Evolutionary conservation across 1,284 basidiomycete genomes (phyloP).

Genomic region (Phellinidium pouzarii): DNA sequence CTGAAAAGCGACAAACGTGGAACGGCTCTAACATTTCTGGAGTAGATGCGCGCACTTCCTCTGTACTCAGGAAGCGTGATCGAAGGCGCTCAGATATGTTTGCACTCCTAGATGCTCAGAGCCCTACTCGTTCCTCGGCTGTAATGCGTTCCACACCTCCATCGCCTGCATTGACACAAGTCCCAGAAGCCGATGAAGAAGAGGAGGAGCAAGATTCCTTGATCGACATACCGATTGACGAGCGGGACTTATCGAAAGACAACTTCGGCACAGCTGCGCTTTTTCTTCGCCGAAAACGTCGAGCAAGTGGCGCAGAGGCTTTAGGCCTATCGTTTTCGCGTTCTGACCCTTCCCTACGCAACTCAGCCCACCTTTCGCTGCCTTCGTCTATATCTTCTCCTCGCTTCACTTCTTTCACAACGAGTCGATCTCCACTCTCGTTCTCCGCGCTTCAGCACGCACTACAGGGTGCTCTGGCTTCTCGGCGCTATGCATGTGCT

Average conservation of each 20-base stretch:
- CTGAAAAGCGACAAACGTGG: slow-evolving; percentile 66
- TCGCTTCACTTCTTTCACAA: slow-evolving; percentile 53
- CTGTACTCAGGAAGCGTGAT: slow-evolving; percentile 24
- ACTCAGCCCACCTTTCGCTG: slow-evolving; percentile 23
- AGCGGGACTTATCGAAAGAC: slow-evolving; percentile 24
- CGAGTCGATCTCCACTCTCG: slow-evolving; percentile 57
- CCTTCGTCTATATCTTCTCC: slow-evolving; percentile 36
- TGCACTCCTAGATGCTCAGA: slow-evolving; percentile 32
- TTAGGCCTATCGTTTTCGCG: slow-evolving; percentile 32
- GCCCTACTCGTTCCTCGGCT: slow-evolving; percentile 17
- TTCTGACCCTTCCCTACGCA: slow-evolving; percentile 19
- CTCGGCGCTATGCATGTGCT: slow-evolving; percentile 68
- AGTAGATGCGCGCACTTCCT: slow-evolving; percentile 25
- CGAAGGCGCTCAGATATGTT: slow-evolving; percentile 51
- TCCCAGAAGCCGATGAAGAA: slow-evolving; percentile 19
- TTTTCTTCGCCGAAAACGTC: slow-evolving; percentile 47
- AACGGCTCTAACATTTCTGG: slow-evolving; percentile 52
- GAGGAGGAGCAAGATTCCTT: slow-evolving; percentile 16
- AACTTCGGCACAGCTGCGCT: slow-evolving; percentile 57
- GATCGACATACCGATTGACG: slow-evolving; percentile 16
- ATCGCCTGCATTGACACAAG: slow-evolving; percentile 24
- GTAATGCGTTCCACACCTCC: slow-evolving; percentile 22
- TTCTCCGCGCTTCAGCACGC: slow-evolving; percentile 52
- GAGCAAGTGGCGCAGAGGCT: slow-evolving; percentile 41
- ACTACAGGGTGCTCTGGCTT: slow-evolving; percentile 54